Base-by-base conservation (phyloP, 352 stramenopile genomes). In the Globisporangium alternatum region DNA sequence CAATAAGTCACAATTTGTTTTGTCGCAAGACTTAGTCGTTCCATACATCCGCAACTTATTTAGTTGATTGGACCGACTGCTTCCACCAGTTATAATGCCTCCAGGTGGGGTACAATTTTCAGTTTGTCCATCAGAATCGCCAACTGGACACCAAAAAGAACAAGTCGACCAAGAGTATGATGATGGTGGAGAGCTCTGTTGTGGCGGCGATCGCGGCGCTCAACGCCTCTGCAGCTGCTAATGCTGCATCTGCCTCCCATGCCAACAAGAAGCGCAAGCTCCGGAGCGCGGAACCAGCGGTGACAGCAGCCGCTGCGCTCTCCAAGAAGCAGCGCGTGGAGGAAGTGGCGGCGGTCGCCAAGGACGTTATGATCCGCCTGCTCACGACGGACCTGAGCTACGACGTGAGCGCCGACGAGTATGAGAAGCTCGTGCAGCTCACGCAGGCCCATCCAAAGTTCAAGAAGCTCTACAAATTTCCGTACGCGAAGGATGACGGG, bases 311-410 rank as follows among this genome's bases (percentile, higher is more conserved):
- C n/a, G 55, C 39, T 33, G 22, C 28, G 25, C 21, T 44, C 39
- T 25, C 43, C 55, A 93, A 93, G 76, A 90, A 89, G 67, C 73
- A 91, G 74, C 78, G 77, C 19, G 66, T 93, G 25, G 75, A 78
- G 61, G 44, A 82, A 53, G 80, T 84, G 30, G 86, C 85, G 13
- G 59, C 79, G 25, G 77, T 83, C 25, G 85, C 85, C 31, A 81
- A 89, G 48, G 80, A 92, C 54, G 81, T 89, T 53, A 93, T 93
- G 74, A 80, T 90, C 56, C 60, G 65, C 45, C 67, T 86, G 49
- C 65, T 93, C 58, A 68, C 68, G n/a, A 78, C 75, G 49, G 69
- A 83, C 19, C 66, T 88, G 41, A 81, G 71, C 64, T 89, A 90
- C 72, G 62, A 76, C 39, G 81, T 88, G 47, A 60, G 47, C 10